These are phyloP conservation scores for Nidula microcarpa DNA, from an alignment of 768 basidiomycete species.

Conservation along the genomic window DNA sequence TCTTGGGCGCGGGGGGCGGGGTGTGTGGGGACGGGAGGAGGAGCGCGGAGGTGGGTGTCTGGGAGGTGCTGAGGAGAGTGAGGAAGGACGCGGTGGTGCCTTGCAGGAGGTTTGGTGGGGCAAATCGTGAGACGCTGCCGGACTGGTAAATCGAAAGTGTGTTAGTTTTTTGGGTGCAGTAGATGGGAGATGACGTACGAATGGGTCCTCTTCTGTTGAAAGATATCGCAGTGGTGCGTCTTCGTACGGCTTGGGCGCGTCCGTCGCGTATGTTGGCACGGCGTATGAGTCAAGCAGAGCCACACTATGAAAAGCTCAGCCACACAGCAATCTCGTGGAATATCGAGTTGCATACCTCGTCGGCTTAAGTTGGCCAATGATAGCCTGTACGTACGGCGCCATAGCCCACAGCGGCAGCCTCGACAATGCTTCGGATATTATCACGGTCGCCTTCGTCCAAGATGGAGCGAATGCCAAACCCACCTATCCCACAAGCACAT, in stretches of 20 bases:
- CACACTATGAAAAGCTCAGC: constrained; percentile 26
- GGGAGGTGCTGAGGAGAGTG: constrained; percentile 23
- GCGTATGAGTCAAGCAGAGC: constrained; percentile 53
- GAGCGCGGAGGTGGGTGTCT: constrained; percentile 26
- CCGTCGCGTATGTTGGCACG: constrained; percentile 42
- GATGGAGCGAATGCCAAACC: constrained; percentile 47
- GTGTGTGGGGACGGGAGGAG: constrained; percentile 48
- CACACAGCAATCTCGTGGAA: not conserved
- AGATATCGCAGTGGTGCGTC: constrained; percentile 56
- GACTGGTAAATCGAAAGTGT: constrained; percentile 17
- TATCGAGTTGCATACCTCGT: constrained; percentile 29
- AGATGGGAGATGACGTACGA: not conserved
- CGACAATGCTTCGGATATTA: constrained; percentile 51
- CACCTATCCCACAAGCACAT: constrained; percentile 27
- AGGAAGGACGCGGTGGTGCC: constrained; percentile 54
- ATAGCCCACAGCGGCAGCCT: constrained; percentile 49
- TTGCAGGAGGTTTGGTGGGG: constrained; percentile 56
- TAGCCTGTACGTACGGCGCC: constrained; percentile 39
- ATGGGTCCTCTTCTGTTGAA: constrained; percentile 13
- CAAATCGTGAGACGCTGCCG: constrained; percentile 31
- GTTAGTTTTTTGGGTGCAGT: not conserved
- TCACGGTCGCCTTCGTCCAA: constrained; percentile 42
- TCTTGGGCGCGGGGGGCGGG: constrained; percentile 35
- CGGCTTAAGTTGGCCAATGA: constrained; percentile 43
- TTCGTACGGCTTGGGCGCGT: constrained; percentile 25